Conservation (phyloP, 305 asterid species). For the Plantago coronopus region DNA sequence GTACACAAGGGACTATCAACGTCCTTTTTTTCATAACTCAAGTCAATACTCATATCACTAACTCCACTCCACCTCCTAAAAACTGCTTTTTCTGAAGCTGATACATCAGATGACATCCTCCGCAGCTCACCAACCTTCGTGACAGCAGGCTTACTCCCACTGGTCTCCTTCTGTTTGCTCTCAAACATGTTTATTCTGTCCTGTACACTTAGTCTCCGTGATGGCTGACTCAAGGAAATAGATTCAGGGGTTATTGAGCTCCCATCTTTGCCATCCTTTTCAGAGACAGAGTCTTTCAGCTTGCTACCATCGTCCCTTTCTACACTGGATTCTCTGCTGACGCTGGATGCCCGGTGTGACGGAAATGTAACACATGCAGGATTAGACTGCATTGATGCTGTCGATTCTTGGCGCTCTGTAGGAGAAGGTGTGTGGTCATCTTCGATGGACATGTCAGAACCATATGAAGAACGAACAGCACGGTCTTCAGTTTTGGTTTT, state of each 20-base stretch:
- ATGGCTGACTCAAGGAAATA: conserved; percentile 44
- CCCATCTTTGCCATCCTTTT: conserved; percentile 42
- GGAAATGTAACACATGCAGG: conserved; percentile 33
- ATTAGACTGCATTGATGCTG: conserved; percentile 33
- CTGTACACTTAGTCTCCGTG: conserved; percentile 85
- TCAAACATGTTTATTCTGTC: conserved; percentile 82
- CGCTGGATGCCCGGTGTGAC: conserved; percentile 6
- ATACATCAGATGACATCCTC: conserved; percentile 66
- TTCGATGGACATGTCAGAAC: conserved; percentile 83
- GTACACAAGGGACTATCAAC: conserved; percentile 52
- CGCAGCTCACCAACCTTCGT: conserved; percentile 65
- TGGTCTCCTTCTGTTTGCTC: conserved; percentile 85
- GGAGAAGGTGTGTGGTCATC: conserved; percentile 60
- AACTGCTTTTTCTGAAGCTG: conserved; percentile 62
- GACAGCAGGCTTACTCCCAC: conserved; percentile 59
- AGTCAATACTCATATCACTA: conserved; percentile 90
- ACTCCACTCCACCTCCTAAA: conserved; percentile 93
- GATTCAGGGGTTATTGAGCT: conserved; percentile 35
- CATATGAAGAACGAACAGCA: conserved; percentile 61
- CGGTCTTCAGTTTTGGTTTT: conserved; percentile 40
- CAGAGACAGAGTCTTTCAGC: conserved; percentile 26
- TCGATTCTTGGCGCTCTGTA: conserved; percentile 28
- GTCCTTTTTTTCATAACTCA: conserved; percentile 69
- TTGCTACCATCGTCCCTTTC: conserved; percentile 43
- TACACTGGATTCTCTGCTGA: conserved; percentile 47